A percentile compares a stretch with the other conserved stretches of the same genome.
Conservation (phyloP, 257 asterid genomes). For the Fraxinus anomala region DNA sequence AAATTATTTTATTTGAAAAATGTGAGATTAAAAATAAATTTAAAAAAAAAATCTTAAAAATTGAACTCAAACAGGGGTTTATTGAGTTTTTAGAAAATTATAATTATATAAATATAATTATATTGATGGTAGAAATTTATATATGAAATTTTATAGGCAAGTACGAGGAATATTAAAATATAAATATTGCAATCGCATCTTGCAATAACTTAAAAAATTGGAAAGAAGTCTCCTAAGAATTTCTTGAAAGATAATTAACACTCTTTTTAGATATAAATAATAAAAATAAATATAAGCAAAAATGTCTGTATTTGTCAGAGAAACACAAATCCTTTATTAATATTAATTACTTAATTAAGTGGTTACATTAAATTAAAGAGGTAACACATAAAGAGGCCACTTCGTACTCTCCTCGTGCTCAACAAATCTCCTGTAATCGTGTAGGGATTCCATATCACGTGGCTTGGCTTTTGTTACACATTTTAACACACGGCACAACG, state of each 20-base stretch:
- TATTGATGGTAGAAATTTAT: no score
- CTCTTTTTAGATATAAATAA: neutral
- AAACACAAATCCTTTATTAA: neutral
- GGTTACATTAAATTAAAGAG: neutral
- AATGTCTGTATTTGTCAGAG: neutral
- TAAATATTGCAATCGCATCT: neutral
- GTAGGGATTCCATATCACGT: constrained; percentile 32
- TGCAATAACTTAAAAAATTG: neutral
- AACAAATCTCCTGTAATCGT: constrained; percentile 3
- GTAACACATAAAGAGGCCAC: neutral
- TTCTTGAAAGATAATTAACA: neutral
- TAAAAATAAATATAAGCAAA: neutral
- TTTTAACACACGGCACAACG: neutral
- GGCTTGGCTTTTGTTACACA: constrained; percentile 11
- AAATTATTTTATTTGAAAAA: no score
- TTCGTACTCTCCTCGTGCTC: neutral
- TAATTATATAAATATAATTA: no score
- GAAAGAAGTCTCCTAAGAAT: neutral
- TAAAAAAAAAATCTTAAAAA: no score
- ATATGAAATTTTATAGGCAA: no score
- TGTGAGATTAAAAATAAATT: no score
- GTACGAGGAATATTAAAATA: neutral
- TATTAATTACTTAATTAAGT: neutral
- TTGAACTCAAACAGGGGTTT: no score
- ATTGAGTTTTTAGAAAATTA: no score